A percentile compares a stretch with the other conserved stretches of the same genome.
Conservation (phyloP, 352 stramenopile genomes). For the Elongisporangium anandrum region DNA sequence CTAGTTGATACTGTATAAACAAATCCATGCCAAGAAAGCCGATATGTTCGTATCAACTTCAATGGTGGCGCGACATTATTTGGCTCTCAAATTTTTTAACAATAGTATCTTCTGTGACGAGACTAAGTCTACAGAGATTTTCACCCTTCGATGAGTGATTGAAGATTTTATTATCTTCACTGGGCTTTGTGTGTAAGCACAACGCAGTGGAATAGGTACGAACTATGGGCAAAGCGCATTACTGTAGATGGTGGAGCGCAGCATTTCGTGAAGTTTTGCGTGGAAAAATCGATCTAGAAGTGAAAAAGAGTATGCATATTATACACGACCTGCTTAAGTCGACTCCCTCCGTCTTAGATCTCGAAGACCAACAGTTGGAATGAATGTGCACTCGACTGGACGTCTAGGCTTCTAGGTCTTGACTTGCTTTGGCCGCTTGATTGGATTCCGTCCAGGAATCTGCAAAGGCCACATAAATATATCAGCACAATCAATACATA, state of each 20-base stretch:
- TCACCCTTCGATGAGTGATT: too few relatives aligned
- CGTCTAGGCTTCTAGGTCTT: slow-evolving; percentile 5
- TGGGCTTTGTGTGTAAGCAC: too few relatives aligned
- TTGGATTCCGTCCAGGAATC: slow-evolving; percentile 51
- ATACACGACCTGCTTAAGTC: not conserved
- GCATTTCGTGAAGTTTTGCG: not conserved
- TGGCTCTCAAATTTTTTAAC: too few relatives aligned
- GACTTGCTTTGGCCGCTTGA: slow-evolving; percentile 48
- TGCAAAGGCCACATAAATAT: slow-evolving; percentile 8
- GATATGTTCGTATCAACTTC: too few relatives aligned
- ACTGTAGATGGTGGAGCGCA: not conserved
- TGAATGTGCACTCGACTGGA: not conserved
- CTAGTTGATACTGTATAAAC: not conserved
- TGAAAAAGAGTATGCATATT: not conserved
- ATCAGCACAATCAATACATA: slow-evolving; percentile 2
- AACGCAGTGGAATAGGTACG: too few relatives aligned
- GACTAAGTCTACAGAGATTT: too few relatives aligned
- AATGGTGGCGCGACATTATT: too few relatives aligned
- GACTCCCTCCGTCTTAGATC: not conserved
- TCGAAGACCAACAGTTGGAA: not conserved
- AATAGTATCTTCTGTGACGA: too few relatives aligned
- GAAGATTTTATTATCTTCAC: too few relatives aligned
- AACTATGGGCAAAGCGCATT: not conserved
- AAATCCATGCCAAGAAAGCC: too few relatives aligned
- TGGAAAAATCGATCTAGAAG: not conserved